Percentiles rank a stretch among this genome's conserved stretches.
Conservation (phyloP, 768 basidiomycete species). For the Tephrocybe sp. region DNA sequence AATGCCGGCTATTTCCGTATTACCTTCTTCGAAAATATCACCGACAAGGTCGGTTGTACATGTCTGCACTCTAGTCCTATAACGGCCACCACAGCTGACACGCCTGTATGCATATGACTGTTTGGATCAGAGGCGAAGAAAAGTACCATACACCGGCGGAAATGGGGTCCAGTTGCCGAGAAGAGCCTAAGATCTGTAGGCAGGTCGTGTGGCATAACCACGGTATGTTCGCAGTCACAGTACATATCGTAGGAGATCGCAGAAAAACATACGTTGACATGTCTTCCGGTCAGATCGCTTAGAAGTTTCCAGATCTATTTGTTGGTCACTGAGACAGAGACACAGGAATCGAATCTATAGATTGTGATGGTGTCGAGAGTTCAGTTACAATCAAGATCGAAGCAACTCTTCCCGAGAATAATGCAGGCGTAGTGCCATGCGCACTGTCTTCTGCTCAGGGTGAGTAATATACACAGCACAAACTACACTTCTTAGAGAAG, state of each 20-base stretch:
- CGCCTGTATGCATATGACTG: too few species aligned
- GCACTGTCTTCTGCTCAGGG: background rate
- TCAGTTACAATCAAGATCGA: background rate
- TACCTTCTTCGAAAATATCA: too few species aligned
- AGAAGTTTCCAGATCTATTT: too few species aligned
- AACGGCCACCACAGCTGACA: background rate
- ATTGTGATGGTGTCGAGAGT: too few species aligned
- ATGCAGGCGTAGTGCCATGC: background rate
- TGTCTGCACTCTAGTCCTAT: background rate
- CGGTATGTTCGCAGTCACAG: background rate
- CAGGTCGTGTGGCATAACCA: background rate
- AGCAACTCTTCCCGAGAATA: background rate
- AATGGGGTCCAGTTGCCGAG: background rate
- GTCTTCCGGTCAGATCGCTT: background rate
- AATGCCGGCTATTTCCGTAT: too few species aligned
- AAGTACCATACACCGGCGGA: background rate
- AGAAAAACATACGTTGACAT: background rate
- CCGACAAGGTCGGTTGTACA: too few species aligned
- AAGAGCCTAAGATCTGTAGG: background rate
- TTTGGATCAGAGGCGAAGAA: background rate
- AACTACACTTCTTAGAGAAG: background rate
- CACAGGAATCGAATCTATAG: background rate
- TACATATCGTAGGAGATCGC: background rate
- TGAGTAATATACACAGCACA: background rate
- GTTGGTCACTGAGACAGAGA: too few species aligned